Evolutionary conservation across 805 yeast species (phyloP), one percentile per base, ranked within the genome.

Genomic region (Debaryomyces prosopidis): DNA sequence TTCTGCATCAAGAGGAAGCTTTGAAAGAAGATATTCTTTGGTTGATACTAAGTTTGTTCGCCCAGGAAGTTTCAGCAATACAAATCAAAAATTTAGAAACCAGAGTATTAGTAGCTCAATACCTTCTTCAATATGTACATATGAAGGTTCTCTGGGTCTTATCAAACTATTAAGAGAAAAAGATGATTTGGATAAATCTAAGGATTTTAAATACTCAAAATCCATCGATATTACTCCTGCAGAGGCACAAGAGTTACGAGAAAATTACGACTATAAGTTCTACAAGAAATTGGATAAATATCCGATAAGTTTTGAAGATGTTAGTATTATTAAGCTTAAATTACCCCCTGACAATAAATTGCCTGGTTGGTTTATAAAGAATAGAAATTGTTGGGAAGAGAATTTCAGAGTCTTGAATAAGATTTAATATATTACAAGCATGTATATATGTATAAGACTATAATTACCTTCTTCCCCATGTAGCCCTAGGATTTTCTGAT

Each of bases 291-390:
- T 65, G 39, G 63, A 66, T 41, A 61, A 67, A 48, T 54, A 60
- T 27, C 57, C 62, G 19, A 53, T 58, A 28, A 63, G 59, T 34
- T 66, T 58, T 51, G 69, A 65, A 37, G 66, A 67, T 49, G 70
- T 69, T n/a, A 66, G 69, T 14, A 59, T 61, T 26, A 65, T 78
- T 33, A 68, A 66, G 51, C 58, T 82, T 43, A 69, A 68, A 41
- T 71, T 87, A 5, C 96, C 96, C 0, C 68, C 75, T 7, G 89
- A 83, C 41, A 64, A 71, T 10, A 69, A 75, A 34, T 69, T 89
- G n/a, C 96, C 96, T 0, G 68, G 60, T 1, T 89, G 97, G 97
- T 87, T 88, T 54, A 69, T 69, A 16, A 62, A 67, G 26, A 87
- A 86, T 46, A 63, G 91, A 47, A 77, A 81, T 48, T 57, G 69